These are phyloP conservation scores for Erythrophleum ivorense DNA, from an alignment of 331 rosid genomes.

Conservation along the genomic window DNA sequence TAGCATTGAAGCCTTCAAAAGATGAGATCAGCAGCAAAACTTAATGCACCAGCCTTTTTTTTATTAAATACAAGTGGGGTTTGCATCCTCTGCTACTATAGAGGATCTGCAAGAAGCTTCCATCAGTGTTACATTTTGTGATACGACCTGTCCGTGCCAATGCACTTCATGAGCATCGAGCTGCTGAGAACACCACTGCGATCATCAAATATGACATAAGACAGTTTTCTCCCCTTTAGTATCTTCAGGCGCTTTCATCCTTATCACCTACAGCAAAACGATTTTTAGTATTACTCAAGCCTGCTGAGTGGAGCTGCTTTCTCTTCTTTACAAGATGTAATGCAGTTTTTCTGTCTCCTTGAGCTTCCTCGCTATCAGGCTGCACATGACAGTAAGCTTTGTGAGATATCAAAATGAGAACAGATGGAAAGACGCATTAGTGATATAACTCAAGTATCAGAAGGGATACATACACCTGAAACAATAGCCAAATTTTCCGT, in stretches of 20 bases:
- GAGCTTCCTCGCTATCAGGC: constrained; percentile 82
- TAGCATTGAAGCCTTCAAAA: no score
- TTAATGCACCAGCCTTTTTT: no score
- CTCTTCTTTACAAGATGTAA: constrained; percentile 72
- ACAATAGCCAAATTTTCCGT: neutral
- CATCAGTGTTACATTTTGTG: neutral
- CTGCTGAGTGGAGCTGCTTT: constrained; percentile 75
- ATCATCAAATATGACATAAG: constrained; percentile 13
- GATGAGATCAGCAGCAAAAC: no score
- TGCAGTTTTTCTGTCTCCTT: constrained; percentile 67
- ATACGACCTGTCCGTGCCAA: constrained; percentile 2
- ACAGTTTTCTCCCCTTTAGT: neutral
- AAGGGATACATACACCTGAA: neutral
- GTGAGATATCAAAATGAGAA: constrained; percentile 14
- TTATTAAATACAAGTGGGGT: neutral
- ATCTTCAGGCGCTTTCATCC: constrained; percentile 47
- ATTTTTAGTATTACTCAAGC: constrained; percentile 50
- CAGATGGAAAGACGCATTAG: neutral
- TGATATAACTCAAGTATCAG: constrained; percentile 1
- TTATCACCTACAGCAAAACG: constrained; percentile 70
- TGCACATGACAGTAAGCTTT: constrained; percentile 44
- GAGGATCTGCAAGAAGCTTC: constrained; percentile 19
- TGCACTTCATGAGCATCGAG: constrained; percentile 15
- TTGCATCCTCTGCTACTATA: neutral
- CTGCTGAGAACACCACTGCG: constrained; percentile 3